Percentiles rank a stretch among this genome's conserved stretches.
These are phyloP conservation scores for Actinidia chinensis DNA, from an alignment of 179 eudicot genomes.

Conservation along the genomic window DNA sequence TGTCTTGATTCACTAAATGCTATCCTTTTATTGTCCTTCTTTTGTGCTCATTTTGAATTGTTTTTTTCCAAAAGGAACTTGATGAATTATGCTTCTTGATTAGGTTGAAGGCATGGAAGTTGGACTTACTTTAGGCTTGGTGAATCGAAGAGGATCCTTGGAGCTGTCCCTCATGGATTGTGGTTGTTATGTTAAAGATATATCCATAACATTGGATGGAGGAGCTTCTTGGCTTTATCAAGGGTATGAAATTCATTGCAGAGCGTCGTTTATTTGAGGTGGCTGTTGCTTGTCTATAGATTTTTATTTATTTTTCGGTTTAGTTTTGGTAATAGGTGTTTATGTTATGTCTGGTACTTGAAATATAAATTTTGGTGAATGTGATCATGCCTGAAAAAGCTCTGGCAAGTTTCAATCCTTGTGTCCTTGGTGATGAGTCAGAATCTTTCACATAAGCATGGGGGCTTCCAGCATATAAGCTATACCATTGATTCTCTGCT, in stretches of 20 bases:
- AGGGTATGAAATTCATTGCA: conserved; percentile 54
- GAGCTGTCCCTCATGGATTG: conserved; percentile 64
- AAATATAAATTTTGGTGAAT: neutral
- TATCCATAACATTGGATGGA: conserved; percentile 70
- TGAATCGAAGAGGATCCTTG: conserved; percentile 58
- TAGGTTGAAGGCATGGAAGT: conserved; percentile 93
- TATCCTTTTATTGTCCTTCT: neutral
- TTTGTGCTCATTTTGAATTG: neutral
- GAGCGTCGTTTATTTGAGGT: neutral
- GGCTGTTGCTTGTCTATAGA: neutral
- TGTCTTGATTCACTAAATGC: neutral
- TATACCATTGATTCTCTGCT: neutral
- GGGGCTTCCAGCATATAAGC: neutral
- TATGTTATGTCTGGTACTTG: neutral
- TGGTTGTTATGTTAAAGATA: conserved; percentile 74
- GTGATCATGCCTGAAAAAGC: neutral
- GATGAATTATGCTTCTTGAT: conserved; percentile 28
- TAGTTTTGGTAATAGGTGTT: neutral
- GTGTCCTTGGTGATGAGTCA: neutral
- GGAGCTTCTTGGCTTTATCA: conserved; percentile 99
- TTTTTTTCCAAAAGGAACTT: conserved; percentile 9
- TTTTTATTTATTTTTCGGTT: neutral
- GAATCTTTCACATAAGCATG: neutral
- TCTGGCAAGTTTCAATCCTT: neutral
- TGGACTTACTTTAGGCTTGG: conserved; percentile 67